A percentile compares a stretch with the other conserved stretches of the same genome.
phyloP scores from a whole-genome alignment of 2,329 filamentous ascomycete species.

The Dothideomycetes sp. region DNA sequence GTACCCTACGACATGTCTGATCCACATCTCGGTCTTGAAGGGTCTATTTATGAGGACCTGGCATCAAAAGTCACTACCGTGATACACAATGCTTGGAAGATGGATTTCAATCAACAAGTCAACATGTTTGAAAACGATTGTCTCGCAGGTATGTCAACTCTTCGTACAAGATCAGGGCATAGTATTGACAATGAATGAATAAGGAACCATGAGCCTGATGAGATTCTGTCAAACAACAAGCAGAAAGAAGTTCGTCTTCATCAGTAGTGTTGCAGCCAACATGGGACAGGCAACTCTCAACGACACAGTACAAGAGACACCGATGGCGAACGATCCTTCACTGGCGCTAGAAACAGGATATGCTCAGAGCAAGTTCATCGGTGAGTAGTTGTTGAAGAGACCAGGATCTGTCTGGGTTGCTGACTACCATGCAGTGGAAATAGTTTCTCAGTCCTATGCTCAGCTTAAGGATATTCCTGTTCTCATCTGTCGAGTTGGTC shows the following conservation, averaged over 20 bases:
- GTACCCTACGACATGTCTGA: constrained; percentile 17
- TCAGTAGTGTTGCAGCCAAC: constrained; percentile 14
- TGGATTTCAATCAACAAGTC: constrained; percentile 28
- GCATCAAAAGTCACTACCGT: constrained; percentile 19
- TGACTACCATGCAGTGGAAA: constrained; percentile 4
- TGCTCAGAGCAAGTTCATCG: constrained; percentile 16
- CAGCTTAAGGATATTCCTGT: background rate
- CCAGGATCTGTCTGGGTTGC: background rate
- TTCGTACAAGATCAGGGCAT: too few species aligned
- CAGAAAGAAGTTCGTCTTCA: constrained; percentile 17
- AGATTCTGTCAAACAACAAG: constrained; percentile 20
- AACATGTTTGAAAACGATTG: constrained; percentile 25
- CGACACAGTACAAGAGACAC: constrained; percentile 3
- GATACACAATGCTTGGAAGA: constrained; percentile 30
- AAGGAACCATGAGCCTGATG: constrained; percentile 24
- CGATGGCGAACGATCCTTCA: constrained; percentile 6
- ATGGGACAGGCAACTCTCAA: constrained; percentile 10
- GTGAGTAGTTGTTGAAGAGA: background rate
- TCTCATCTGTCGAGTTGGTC: constrained; percentile 14
- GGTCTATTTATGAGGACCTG: constrained; percentile 17
- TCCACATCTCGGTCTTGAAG: constrained; percentile 20
- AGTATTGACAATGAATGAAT: too few species aligned
- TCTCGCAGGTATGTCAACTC: constrained; percentile 14
- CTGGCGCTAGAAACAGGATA: constrained; percentile 14
- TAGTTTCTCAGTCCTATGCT: constrained; percentile 9